Base-by-base conservation (phyloP, 352 stramenopile genomes). In the Stramenopiles sp. region DNA sequence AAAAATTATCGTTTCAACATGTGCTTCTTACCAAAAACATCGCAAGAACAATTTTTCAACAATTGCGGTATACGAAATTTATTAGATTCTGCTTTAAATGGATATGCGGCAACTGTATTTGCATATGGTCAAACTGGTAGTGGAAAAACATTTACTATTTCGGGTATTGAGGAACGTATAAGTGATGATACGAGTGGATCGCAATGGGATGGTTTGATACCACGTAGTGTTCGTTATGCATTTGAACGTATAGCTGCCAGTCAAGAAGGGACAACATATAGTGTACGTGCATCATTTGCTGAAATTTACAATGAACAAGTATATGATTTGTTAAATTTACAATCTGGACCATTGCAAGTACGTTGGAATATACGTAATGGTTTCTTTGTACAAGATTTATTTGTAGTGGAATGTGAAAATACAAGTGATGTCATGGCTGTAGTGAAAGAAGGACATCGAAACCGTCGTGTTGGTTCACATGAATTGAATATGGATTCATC, bases 61-160 rank as follows among this genome's bases (percentile, higher is more conserved):
- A 81, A 85, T 1, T 89, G 87, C 6, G n/a, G n/a, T n/a, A 90
- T 98, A 31, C 89, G 91, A 63, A 94, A 94, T 0, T 93, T 96
- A 7, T 95, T 98, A 32, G 89, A 94, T 38, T 94, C 98, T 84
- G 93, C 97, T 53, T 87, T 99, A 63, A 86, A 83, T 0, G 94
- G 94, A 0, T 98, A 95, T 85, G 97, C 97, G 84, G 96, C 88
- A 82, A 97, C 92, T 1, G 91, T 98, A 7, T 97, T 98, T 83
- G 93, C 94, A 30, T 99, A 98, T 83, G 95, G 95, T 73, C 95
- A 98, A 86, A 96, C 89, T 0, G 93, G 94, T 63, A 98, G 94
- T 23, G 94, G 95, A 43, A 99, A 99, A 86, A 99, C 95, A 53
- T 92, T 97, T 86, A 99, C 95, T 0, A 98, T 99, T 92, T 93